These are phyloP conservation scores for Leccinum disarticulatum DNA, from an alignment of 768 basidiomycete species.

Conservation along the genomic window DNA sequence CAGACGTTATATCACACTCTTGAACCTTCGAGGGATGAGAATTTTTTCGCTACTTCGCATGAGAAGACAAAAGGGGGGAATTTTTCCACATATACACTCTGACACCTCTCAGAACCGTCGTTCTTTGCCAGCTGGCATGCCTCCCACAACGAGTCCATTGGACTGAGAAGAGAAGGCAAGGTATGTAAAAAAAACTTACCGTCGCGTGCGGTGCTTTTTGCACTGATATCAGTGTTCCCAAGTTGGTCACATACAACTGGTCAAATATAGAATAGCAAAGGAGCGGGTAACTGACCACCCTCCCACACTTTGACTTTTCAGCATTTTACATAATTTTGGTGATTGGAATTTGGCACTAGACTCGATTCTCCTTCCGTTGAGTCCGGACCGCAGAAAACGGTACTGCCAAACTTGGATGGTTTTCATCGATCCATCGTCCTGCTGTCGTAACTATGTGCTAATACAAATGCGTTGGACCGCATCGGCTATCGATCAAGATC, in stretches of 20 bases:
- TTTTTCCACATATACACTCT: constrained; percentile 3
- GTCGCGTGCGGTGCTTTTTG: background rate
- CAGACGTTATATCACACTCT: background rate
- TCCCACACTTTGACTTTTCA: constrained; percentile 8
- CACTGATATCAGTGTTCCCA: background rate
- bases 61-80: background rate
- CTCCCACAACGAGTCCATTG: background rate
- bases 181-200: background rate
- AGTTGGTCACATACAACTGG: background rate
- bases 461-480: background rate
- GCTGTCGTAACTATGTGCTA: background rate
- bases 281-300: background rate
- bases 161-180: background rate
- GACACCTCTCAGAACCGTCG: constrained; percentile 3
- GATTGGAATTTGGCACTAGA: constrained; percentile 7
- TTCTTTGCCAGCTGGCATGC: background rate
- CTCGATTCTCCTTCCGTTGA: background rate
- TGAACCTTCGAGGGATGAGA: constrained; percentile 7
- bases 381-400: background rate
- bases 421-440: constrained; percentile 11
- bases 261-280: background rate
- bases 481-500: constrained; percentile 3
- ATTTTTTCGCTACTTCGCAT: no score
- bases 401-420: constrained; percentile 5
- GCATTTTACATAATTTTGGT: constrained; percentile 1